Evolutionary conservation across 2,329 filamentous ascomycete genomes (phyloP).

Genomic region (Penicillium carneum): DNA sequence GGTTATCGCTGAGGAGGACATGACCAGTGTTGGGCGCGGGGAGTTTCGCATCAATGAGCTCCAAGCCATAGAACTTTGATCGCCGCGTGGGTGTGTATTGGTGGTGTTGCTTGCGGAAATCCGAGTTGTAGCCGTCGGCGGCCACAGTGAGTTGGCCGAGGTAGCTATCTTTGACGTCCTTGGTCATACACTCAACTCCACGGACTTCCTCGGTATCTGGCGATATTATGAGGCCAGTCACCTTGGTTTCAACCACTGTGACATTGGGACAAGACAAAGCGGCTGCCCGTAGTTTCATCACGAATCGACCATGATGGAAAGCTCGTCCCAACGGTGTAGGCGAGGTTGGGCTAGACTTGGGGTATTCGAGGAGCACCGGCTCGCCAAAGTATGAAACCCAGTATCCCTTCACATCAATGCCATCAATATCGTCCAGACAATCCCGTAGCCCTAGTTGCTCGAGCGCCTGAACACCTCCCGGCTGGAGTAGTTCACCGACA

Average conservation of each 20-base stretch:
- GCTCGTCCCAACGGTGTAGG: constrained; percentile 73
- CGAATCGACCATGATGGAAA: constrained; percentile 96
- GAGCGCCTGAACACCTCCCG: constrained; percentile 83
- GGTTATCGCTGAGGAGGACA: constrained; percentile 79
- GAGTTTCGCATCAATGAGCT: constrained; percentile 85
- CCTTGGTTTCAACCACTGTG: constrained; percentile 88
- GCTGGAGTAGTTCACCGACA: constrained; percentile 92
- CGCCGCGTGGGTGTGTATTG: constrained; percentile 71
- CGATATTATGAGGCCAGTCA: constrained; percentile 75
- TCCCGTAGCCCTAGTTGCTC: constrained; percentile 79
- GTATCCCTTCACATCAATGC: constrained; percentile 82
- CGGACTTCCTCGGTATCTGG: constrained; percentile 74
- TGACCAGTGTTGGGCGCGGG: constrained; percentile 80
- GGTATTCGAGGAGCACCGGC: constrained; percentile 79
- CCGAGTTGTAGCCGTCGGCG: constrained; percentile 90
- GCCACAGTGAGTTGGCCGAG: constrained; percentile 88
- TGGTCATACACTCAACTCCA: constrained; percentile 78
- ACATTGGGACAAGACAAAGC: constrained; percentile 81
- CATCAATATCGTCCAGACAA: constrained; percentile 88
- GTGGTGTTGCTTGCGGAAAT: constrained; percentile 83
- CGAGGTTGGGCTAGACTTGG: constrained; percentile 60
- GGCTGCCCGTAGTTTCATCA: constrained; percentile 77
- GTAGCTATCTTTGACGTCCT: constrained; percentile 73
- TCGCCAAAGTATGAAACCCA: constrained; percentile 82
- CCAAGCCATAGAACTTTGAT: constrained; percentile 91